Evolutionary conservation across 441 rosid genomes (phyloP).

Genomic region (Corymbia calophylla): DNA sequence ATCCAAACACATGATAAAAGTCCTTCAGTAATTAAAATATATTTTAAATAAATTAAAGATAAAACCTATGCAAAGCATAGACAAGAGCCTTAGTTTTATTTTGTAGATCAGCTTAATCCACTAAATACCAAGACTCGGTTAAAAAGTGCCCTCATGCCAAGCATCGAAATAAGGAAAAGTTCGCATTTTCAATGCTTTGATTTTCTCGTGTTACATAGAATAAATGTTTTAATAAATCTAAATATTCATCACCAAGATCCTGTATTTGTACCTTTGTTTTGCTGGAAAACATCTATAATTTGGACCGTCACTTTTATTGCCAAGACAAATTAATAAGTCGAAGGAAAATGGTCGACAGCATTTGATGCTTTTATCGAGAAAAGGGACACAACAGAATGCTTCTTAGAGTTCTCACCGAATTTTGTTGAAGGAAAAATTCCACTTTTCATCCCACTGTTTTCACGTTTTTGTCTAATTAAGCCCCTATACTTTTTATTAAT

Average conservation of each 20-base stretch:
- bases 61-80: background rate
- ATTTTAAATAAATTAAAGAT: background rate
- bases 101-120: background rate
- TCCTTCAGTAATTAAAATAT: background rate
- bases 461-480: background rate
- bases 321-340: background rate
- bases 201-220: background rate
- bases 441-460: background rate
- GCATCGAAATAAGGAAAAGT: background rate
- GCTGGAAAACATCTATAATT: background rate
- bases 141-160: background rate
- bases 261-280: background rate
- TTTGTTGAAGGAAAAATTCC: background rate
- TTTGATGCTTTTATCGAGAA: background rate
- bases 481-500: background rate
- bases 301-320: background rate
- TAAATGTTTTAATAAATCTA: background rate
- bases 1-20: background rate
- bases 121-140: background rate
- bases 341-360: background rate
- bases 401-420: background rate
- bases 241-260: background rate
- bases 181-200: background rate
- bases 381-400: background rate
- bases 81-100: background rate